These are phyloP conservation scores for Tinospora cordifolia DNA, from an alignment of 164 flowering plant genomes.

Conservation along the genomic window DNA sequence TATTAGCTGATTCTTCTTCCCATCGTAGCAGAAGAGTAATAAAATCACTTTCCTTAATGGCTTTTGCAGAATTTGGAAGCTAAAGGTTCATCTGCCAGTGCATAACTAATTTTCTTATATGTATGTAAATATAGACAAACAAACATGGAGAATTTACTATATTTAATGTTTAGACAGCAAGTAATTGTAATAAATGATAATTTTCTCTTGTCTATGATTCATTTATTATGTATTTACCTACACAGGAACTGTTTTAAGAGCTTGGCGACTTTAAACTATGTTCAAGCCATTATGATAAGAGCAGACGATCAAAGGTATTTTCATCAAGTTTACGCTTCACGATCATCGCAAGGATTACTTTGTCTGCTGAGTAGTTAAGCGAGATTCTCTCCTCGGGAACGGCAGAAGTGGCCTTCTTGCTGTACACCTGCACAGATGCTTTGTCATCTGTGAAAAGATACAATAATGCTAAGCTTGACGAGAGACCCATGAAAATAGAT, in stretches of 20 bases:
- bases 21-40: too few relatives aligned
- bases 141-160: background rate
- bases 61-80: too few relatives aligned
- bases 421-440: constrained; percentile 63
- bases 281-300: constrained; percentile 73
- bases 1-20: too few relatives aligned
- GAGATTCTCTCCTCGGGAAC: constrained; percentile 54
- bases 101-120: too few relatives aligned
- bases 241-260: constrained; percentile 85
- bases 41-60: too few relatives aligned
- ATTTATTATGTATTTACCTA: background rate
- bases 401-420: constrained; percentile 67
- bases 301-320: constrained; percentile 38
- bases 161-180: background rate
- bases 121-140: background rate
- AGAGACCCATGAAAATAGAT: constrained; percentile 14
- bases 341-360: constrained; percentile 6
- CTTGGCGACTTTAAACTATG: constrained; percentile 75
- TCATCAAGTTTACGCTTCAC: constrained; percentile 5
- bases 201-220: background rate
- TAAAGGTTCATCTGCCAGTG: too few relatives aligned
- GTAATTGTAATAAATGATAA: background rate
- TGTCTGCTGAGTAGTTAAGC: constrained; percentile 9
- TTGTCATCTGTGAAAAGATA: constrained; percentile 68
- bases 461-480: constrained; percentile 13